phyloP scores from a whole-genome alignment of 495 filamentous ascomycete species.

The Eremomyces bilateralis region DNA sequence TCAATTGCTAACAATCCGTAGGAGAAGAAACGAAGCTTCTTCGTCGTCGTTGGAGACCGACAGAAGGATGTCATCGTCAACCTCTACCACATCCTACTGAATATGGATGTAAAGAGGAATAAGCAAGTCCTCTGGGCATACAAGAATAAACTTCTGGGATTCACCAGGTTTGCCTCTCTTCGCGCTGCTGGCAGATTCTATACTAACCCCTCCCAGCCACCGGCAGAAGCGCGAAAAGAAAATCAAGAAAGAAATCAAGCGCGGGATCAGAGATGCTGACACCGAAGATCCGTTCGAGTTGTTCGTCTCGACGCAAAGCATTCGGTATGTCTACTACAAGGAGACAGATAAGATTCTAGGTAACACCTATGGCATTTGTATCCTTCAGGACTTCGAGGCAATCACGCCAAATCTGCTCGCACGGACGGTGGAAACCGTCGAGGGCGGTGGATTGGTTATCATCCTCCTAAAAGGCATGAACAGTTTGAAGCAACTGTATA shows the following conservation, averaged over 20 bases:
- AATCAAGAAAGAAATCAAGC: slow-evolving; percentile 95
- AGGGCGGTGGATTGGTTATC: slow-evolving; percentile 83
- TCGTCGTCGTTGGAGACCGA: slow-evolving; percentile 86
- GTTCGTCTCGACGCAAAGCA: slow-evolving; percentile 89
- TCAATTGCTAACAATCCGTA: slow-evolving; percentile 6
- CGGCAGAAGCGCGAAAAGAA: slow-evolving; percentile 94
- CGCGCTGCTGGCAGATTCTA: not conserved
- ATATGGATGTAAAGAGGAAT: slow-evolving; percentile 78
- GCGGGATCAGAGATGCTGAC: slow-evolving; percentile 86
- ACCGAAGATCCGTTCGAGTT: slow-evolving; percentile 93
- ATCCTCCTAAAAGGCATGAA: slow-evolving; percentile 89
- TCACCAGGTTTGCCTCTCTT: slow-evolving; percentile 33
- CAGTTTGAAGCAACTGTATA: slow-evolving; percentile 93
- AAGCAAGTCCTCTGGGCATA: slow-evolving; percentile 99
- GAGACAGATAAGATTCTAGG: slow-evolving; percentile 99
- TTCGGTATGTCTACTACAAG: slow-evolving; percentile 99
- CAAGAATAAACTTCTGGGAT: slow-evolving; percentile 89
- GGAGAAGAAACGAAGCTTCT: slow-evolving; percentile 94
- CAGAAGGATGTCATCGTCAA: slow-evolving; percentile 96
- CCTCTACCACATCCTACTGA: slow-evolving; percentile 82
- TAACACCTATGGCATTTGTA: slow-evolving; percentile 97
- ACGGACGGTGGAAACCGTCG: slow-evolving; percentile 89
- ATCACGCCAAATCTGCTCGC: slow-evolving; percentile 92
- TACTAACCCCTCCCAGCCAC: slow-evolving; percentile 31
- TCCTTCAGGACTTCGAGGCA: slow-evolving; percentile 94